Conservation (phyloP, 108 stramenopile genomes). For the Stephanodiscus minutulus region DNA sequence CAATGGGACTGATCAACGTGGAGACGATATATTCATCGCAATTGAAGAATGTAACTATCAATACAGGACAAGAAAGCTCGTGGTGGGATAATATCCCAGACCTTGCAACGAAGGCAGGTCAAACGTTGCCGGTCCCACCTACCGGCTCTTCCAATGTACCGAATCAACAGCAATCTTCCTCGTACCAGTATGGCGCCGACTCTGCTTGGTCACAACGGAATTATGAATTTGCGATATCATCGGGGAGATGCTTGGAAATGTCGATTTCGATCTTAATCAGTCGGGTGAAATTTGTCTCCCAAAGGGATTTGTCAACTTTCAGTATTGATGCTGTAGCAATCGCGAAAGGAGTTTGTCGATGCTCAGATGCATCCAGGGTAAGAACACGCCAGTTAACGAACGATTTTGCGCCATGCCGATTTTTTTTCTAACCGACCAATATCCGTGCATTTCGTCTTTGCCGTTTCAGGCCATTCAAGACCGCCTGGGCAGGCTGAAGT, state of each 20-base stretch:
- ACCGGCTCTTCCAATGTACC: conserved; percentile 28
- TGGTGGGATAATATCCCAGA: conserved; percentile 38
- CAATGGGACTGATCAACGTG: conserved; percentile 28
- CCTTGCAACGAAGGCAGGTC: neutral
- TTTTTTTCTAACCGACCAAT: neutral
- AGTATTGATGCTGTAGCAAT: conserved; percentile 37
- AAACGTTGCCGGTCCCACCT: conserved; percentile 29
- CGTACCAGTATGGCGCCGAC: neutral
- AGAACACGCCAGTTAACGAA: neutral
- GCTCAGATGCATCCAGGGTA: conserved; percentile 42
- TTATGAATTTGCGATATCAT: conserved; percentile 26
- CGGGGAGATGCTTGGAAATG: conserved; percentile 33
- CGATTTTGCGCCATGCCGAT: neutral
- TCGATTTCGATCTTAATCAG: conserved; percentile 30
- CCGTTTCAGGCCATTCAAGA: conserved; percentile 33
- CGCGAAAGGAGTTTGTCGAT: conserved; percentile 43
- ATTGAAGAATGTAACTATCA: conserved; percentile 20
- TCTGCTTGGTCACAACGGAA: conserved; percentile 25
- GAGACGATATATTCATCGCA: conserved; percentile 35
- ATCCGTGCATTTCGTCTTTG: neutral
- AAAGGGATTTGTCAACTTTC: conserved; percentile 19
- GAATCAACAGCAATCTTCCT: conserved; percentile 1
- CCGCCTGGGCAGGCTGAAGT: conserved; percentile 16
- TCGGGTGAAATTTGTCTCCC: conserved; percentile 16
- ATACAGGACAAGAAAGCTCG: conserved; percentile 2